These are phyloP conservation scores for Pseudognaphalium luteoalbum DNA, from an alignment of 129 eudicot genomes.

Conservation along the genomic window DNA sequence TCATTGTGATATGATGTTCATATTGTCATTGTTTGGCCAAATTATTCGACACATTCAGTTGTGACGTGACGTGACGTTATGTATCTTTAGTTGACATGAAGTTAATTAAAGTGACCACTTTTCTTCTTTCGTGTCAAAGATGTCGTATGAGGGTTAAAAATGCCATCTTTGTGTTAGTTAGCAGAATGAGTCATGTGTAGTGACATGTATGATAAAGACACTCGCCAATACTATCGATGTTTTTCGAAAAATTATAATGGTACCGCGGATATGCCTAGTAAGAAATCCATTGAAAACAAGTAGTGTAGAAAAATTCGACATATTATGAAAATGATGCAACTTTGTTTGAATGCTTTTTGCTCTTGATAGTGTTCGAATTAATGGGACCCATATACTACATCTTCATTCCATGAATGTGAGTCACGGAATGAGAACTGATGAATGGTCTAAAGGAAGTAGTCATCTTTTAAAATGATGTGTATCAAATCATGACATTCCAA, in stretches of 20 bases:
- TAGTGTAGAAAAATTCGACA: background rate
- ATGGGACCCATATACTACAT: background rate
- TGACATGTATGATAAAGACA: background rate
- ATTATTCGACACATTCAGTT: background rate
- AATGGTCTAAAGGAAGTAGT: background rate
- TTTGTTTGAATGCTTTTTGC: conserved; percentile 1
- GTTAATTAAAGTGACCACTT: background rate
- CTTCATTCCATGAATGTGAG: background rate
- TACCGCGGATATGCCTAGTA: background rate
- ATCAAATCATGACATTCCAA: background rate
- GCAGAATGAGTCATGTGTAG: background rate
- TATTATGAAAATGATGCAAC: conserved; percentile 10
- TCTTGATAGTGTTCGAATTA: background rate
- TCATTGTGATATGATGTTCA: background rate
- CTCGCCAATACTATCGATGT: background rate
- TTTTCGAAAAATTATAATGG: background rate
- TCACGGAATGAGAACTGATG: background rate
- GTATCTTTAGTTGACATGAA: background rate
- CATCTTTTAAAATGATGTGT: background rate
- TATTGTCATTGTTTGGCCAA: background rate
- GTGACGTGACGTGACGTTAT: background rate
- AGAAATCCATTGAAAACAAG: conserved; percentile 1
- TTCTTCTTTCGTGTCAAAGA: background rate
- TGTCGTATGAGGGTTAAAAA: background rate
- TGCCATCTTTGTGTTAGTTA: background rate